A percentile compares a stretch with the other conserved stretches of the same genome.
Evolutionary conservation across 495 filamentous ascomycete genomes (phyloP).

Genomic region (Penicillium pancosmium): DNA sequence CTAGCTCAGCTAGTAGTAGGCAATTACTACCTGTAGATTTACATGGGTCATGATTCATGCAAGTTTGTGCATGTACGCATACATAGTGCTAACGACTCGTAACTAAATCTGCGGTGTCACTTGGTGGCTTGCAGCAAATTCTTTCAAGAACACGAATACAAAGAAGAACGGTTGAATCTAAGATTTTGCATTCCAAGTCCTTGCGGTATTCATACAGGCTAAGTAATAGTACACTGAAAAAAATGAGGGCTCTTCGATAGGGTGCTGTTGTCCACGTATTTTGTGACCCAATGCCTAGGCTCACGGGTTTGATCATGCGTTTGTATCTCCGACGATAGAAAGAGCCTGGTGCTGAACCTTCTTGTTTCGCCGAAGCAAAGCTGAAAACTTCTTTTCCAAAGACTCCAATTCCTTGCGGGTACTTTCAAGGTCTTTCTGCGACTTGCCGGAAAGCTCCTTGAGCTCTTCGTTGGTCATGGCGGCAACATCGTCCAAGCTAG

Average conservation of each 20-base stretch:
- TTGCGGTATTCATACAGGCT: neutral
- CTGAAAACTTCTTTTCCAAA: constrained; percentile 50
- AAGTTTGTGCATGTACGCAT: no score
- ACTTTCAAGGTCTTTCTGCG: constrained; percentile 45
- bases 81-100: no score
- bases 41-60: no score
- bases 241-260: neutral
- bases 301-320: neutral
- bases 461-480: constrained; percentile 48
- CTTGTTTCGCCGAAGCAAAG: constrained; percentile 53
- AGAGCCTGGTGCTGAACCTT: constrained; percentile 49
- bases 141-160: no score
- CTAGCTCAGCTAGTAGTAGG: no score
- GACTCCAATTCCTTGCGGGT: constrained; percentile 48
- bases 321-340: constrained; percentile 7
- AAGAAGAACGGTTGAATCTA: no score
- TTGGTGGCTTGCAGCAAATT: no score
- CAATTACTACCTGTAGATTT: no score
- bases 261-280: neutral
- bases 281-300: neutral
- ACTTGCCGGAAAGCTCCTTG: constrained; percentile 36
- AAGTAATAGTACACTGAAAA: neutral
- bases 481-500: constrained; percentile 44
- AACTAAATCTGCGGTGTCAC: no score
- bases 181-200: no score